phyloP scores from a whole-genome alignment of 148 eudicot genomes.

The Spergularia bocconei region DNA sequence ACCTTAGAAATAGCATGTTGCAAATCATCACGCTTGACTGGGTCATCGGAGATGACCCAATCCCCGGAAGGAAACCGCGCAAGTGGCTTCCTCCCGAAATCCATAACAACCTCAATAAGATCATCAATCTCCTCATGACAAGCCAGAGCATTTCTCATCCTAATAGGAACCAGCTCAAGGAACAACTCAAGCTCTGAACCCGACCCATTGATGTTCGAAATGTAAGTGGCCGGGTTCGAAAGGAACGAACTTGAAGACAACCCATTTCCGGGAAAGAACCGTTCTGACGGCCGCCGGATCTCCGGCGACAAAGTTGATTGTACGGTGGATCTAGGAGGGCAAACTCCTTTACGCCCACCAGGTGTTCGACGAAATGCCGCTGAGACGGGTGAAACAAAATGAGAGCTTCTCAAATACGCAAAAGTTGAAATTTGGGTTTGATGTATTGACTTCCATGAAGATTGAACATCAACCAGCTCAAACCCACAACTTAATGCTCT shows the following conservation, averaged over 20 bases:
- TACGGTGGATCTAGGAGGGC: conserved; percentile 37
- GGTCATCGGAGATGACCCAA: conserved; percentile 76
- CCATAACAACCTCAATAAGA: conserved; percentile 88
- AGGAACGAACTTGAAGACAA: conserved; percentile 33
- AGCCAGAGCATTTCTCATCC: conserved; percentile 65
- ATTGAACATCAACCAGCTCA: conserved; percentile 73
- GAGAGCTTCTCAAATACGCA: conserved; percentile 30
- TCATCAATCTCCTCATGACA: conserved; percentile 59
- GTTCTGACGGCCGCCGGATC: conserved; percentile 66
- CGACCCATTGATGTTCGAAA: conserved; percentile 22
- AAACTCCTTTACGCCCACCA: conserved; percentile 33
- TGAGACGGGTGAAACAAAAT: conserved; percentile 37
- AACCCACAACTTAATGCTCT: conserved; percentile 57
- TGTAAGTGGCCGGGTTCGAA: conserved; percentile 23
- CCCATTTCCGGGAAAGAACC: conserved; percentile 57
- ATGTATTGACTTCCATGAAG: conserved; percentile 50
- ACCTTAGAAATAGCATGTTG: conserved; percentile 86
- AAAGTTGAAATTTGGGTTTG: conserved; percentile 53
- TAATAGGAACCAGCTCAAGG: conserved; percentile 68
- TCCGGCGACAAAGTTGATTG: conserved; percentile 56
- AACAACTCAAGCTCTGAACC: conserved; percentile 74
- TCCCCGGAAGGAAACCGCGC: conserved; percentile 96
- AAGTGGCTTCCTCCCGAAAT: conserved; percentile 88
- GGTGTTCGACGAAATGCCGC: conserved; percentile 73
- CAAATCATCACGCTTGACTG: conserved; percentile 75